These are phyloP conservation scores for Alternaria gansuensis DNA, from an alignment of 2,329 filamentous ascomycete species.

Conservation along the genomic window DNA sequence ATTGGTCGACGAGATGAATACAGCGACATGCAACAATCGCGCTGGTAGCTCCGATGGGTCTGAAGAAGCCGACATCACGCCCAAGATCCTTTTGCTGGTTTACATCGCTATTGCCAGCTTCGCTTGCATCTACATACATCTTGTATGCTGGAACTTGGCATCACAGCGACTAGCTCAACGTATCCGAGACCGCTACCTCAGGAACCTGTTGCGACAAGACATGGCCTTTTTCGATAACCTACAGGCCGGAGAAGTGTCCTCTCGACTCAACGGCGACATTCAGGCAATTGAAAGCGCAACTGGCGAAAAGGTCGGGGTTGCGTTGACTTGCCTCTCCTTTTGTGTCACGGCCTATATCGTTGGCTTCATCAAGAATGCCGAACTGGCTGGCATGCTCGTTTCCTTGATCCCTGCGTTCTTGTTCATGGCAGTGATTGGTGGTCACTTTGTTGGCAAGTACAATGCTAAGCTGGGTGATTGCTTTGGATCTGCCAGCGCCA, in stretches of 20 bases:
- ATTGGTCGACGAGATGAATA: constrained; percentile 69
- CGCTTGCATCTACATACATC: constrained; percentile 69
- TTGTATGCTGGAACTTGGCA: constrained; percentile 70
- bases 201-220: constrained; percentile 67
- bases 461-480: constrained; percentile 60
- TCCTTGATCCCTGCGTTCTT: constrained; percentile 71
- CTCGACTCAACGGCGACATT: constrained; percentile 71
- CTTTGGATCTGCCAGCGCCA: constrained; percentile 67
- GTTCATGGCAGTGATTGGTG: constrained; percentile 65
- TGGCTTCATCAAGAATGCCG: constrained; percentile 70
- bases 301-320: constrained; percentile 74
- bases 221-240: constrained; percentile 70
- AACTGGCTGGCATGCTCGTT: constrained; percentile 70
- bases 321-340: constrained; percentile 69
- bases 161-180: constrained; percentile 71
- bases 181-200: constrained; percentile 68
- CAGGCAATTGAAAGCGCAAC: constrained; percentile 73
- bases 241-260: constrained; percentile 69
- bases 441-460: constrained; percentile 64
- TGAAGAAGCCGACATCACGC: constrained; percentile 59
- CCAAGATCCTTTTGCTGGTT: constrained; percentile 68
- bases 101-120: constrained; percentile 72
- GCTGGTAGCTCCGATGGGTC: constrained; percentile 28
- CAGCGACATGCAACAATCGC: constrained; percentile 60
- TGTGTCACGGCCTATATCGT: constrained; percentile 73